Percentiles rank a stretch among this genome's conserved stretches.
These are phyloP conservation scores for Coemansia umbellata DNA, from an alignment of 192 early-diverging fungal species.

Conservation along the genomic window DNA sequence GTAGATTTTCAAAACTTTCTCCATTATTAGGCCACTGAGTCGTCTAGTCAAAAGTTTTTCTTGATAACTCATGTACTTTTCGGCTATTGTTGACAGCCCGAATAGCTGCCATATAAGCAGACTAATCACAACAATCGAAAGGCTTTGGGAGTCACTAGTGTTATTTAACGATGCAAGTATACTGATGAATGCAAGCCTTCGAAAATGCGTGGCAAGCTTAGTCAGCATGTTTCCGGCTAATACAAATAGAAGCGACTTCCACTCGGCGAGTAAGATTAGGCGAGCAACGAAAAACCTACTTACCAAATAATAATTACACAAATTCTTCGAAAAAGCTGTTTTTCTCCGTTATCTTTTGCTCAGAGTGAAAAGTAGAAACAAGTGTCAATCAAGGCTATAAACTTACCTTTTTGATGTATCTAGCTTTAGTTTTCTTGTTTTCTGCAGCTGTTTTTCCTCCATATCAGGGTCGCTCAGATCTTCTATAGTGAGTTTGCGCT, in stretches of 20 bases:
- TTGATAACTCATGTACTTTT: neutral
- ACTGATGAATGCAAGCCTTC: neutral
- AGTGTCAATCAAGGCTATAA: no score
- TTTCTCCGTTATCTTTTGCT: no score
- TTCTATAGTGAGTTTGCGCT: neutral
- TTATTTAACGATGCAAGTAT: neutral
- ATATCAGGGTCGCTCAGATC: neutral
- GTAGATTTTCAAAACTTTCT: neutral
- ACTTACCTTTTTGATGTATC: slow-evolving; percentile 1
- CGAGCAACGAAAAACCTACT: neutral
- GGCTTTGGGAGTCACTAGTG: no score
- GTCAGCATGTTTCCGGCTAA: neutral
- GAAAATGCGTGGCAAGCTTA: neutral
- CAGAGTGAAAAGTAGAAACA: no score
- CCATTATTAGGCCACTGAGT: neutral
- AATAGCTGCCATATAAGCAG: neutral
- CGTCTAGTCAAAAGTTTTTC: neutral
- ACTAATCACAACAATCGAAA: neutral
- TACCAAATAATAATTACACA: neutral
- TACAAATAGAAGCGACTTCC: neutral
- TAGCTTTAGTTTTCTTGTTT: neutral
- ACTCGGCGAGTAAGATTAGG: neutral
- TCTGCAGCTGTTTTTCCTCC: neutral
- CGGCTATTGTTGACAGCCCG: neutral
- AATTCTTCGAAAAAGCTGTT: no score